A percentile compares a stretch with the other conserved stretches of the same genome.
Evolutionary conservation across 257 asterid species (phyloP).

Genomic region (Solanum bulbocastanum): DNA sequence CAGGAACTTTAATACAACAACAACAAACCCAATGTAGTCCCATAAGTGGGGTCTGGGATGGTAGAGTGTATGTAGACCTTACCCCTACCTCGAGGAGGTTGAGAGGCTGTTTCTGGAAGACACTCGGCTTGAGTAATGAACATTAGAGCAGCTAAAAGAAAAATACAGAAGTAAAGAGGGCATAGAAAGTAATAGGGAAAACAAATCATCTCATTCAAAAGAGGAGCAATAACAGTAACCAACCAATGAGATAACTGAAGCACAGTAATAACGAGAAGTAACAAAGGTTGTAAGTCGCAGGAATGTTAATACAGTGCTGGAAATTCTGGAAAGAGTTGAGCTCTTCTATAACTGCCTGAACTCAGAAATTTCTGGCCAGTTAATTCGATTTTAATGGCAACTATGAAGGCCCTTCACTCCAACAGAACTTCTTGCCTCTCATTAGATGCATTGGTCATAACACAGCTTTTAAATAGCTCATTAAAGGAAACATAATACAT

Average conservation of each 20-base stretch:
- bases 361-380: neutral
- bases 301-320: neutral
- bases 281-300: neutral
- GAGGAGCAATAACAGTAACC: no score
- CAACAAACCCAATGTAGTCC: no score
- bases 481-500: neutral
- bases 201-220: no score
- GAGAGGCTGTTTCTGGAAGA: no score
- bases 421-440: neutral
- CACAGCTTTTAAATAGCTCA: neutral
- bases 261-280: neutral
- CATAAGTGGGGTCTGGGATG: neutral
- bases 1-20: neutral
- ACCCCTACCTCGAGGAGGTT: neutral
- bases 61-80: no score
- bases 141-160: no score
- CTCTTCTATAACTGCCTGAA: neutral
- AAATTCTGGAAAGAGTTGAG: neutral
- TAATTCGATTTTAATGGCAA: neutral
- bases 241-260: no score
- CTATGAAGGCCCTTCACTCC: neutral
- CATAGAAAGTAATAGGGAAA: neutral
- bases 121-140: neutral
- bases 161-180: neutral
- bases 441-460: neutral